Conservation (phyloP, 2,329 filamentous ascomycete genomes). For the Aschersonia sp. region DNA sequence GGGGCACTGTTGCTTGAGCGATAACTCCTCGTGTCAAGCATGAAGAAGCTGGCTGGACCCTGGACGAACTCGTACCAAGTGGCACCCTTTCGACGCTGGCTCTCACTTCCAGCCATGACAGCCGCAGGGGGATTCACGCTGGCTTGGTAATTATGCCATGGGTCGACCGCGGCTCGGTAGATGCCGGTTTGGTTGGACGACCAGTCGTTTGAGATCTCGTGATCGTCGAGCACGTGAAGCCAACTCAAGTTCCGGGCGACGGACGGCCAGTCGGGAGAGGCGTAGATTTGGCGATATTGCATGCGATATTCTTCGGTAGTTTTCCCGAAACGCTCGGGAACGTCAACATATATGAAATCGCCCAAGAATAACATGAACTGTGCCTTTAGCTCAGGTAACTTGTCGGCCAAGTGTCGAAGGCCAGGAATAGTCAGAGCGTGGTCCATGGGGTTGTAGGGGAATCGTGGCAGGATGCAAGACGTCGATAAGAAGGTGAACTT, state of each 20-base stretch:
- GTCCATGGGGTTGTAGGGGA: conserved; percentile 76
- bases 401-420: conserved; percentile 59
- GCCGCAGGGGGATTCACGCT: conserved; percentile 66
- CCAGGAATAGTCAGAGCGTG: conserved; percentile 75
- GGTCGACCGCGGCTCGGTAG: conserved; percentile 57
- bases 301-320: conserved; percentile 65
- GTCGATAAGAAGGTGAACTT: conserved; percentile 85
- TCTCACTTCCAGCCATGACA: conserved; percentile 28
- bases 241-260: conserved; percentile 74
- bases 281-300: conserved; percentile 92
- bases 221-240: conserved; percentile 94
- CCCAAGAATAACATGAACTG: conserved; percentile 75
- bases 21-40: conserved; percentile 83
- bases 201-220: conserved; percentile 88
- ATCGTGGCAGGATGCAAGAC: conserved; percentile 81
- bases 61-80: conserved; percentile 86
- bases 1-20: conserved; percentile 53
- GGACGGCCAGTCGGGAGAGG: conserved; percentile 77
- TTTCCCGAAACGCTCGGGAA: conserved; percentile 65
- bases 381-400: conserved; percentile 55
- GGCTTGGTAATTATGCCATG: conserved; percentile 78
- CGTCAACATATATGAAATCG: conserved; percentile 85
- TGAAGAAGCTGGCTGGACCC: conserved; percentile 86
- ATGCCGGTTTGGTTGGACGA: conserved; percentile 1
- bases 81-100: conserved; percentile 31